phyloP scores from a whole-genome alignment of 2,329 filamentous ascomycete species.

The Beauveria sp. region DNA sequence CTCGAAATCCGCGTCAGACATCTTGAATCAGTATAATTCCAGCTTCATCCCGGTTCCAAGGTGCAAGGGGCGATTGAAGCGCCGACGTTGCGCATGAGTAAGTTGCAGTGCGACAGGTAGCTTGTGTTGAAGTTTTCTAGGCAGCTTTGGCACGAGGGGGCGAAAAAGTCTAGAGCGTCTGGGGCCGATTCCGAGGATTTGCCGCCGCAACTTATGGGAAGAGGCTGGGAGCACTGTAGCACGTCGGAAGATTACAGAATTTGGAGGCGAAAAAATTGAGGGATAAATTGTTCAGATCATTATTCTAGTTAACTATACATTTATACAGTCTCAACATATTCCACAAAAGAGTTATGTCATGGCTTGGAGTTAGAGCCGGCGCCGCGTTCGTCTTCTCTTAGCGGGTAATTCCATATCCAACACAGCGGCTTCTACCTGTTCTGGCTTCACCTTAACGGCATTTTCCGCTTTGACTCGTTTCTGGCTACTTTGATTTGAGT shows the following conservation, averaged over 20 bases:
- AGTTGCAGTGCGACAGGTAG: slow-evolving; percentile 21
- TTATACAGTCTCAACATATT: neutral
- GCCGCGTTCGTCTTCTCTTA: slow-evolving; percentile 7
- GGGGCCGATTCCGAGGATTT: neutral
- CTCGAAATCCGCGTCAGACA: slow-evolving; percentile 80
- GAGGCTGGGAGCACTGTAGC: neutral
- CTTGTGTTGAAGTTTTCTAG: slow-evolving; percentile 20
- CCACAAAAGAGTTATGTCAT: neutral
- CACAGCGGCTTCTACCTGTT: neutral
- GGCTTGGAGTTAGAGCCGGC: neutral
- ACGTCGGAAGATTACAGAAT: neutral
- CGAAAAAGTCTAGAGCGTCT: slow-evolving; percentile 22
- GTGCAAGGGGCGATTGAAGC: slow-evolving; percentile 27
- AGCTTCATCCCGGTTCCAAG: slow-evolving; percentile 37
- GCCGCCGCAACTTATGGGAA: neutral
- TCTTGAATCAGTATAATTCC: slow-evolving; percentile 34
- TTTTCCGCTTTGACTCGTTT: slow-evolving; percentile 16
- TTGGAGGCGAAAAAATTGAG: neutral
- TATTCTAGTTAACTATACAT: neutral
- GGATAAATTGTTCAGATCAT: neutral
- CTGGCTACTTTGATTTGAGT: slow-evolving; percentile 16
- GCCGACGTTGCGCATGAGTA: slow-evolving; percentile 30
- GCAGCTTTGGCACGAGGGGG: slow-evolving; percentile 18
- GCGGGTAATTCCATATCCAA: slow-evolving; percentile 13
- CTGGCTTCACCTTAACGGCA: neutral